Base-by-base conservation (phyloP, 2,329 filamentous ascomycete genomes). In the Lachnellula hyalina region DNA sequence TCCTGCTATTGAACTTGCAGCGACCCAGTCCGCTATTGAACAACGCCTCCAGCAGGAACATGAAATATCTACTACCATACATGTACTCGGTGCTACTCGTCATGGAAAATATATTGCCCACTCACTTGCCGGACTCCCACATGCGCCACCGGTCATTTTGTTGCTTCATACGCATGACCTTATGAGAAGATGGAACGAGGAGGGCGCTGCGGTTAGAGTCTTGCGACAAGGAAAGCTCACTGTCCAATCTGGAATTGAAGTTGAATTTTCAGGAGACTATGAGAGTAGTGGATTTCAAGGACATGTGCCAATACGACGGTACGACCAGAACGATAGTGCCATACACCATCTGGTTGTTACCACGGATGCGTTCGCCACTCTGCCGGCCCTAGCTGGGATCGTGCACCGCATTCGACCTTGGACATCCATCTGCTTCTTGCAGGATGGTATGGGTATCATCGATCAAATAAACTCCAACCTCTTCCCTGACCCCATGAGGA, bases 381-480 rank as follows among this genome's bases (percentile, higher is more conserved):
- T 83, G 28, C 66, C 73, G 8, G 83, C 85, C 1, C 67, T 95
- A 23, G 66, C 75, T 3, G 72, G 77, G 0, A 75, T 94, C 52
- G 80, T 77, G 52, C 79, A 89, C 64, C 81, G 89, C 9, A 73
- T 95, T n/a, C 77, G 81, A 44, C 74, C 79, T 2, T 74, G 83
- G 28, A 90, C 87, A 1, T 88, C 89, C 0, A 79, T 96, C 7
- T 83, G 88, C 56, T 80, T 96, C 53, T 70, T 95, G 53, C 87
- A 90, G 54, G 89, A 93, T 59, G 90, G 92, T 1, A 82, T 97
- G 71, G 93, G 94, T 0, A 75, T 90, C 1, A 77, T 90, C n/a
- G 91, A 97, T 48, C 80, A 85, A 48, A 78, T 96, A 41, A 90
- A 90, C 63, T 72, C 78, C 35, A 71, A 79, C 11, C 70, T 95